A percentile compares a stretch with the other conserved stretches of the same genome.
These are phyloP conservation scores for Simplicillium aogashimaense DNA, from an alignment of 2,329 filamentous ascomycete species.

Conservation along the genomic window DNA sequence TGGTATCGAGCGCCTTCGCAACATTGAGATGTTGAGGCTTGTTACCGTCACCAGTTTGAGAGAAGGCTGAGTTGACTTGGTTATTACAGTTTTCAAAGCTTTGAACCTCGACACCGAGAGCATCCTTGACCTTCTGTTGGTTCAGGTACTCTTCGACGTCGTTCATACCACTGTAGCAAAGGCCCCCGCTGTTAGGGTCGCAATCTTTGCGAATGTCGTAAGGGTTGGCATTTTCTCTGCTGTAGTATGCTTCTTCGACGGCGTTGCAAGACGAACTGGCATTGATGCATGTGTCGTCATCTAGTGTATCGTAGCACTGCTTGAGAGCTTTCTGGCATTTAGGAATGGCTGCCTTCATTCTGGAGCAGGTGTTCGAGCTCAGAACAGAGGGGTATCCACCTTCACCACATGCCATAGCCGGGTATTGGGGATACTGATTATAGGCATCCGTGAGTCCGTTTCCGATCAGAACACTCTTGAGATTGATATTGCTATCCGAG, in stretches of 20 bases:
- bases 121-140: conserved; percentile 70
- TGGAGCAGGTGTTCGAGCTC: conserved; percentile 62
- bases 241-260: conserved; percentile 3
- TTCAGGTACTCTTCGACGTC: conserved; percentile 87
- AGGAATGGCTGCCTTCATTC: conserved; percentile 87
- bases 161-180: conserved; percentile 88
- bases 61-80: conserved; percentile 96
- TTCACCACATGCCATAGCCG: conserved; percentile 94
- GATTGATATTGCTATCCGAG: conserved; percentile 95
- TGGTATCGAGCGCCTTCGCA: conserved; percentile 72
- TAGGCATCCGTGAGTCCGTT: conserved; percentile 92
- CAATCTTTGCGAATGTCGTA: conserved; percentile 92
- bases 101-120: conserved; percentile 80
- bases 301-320: conserved; percentile 85
- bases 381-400: conserved; percentile 89
- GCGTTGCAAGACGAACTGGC: conserved; percentile 92
- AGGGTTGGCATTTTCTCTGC: conserved; percentile 28
- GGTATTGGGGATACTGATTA: conserved; percentile 93
- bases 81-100: conserved; percentile 96
- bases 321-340: conserved; percentile 84
- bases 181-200: conserved; percentile 61
- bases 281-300: conserved; percentile 84
- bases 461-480: conserved; percentile 89
- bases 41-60: conserved; percentile 98
- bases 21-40: conserved; percentile 91